phyloP scores from a whole-genome alignment of 305 asterid species.

The Caryopteris hybrid region DNA sequence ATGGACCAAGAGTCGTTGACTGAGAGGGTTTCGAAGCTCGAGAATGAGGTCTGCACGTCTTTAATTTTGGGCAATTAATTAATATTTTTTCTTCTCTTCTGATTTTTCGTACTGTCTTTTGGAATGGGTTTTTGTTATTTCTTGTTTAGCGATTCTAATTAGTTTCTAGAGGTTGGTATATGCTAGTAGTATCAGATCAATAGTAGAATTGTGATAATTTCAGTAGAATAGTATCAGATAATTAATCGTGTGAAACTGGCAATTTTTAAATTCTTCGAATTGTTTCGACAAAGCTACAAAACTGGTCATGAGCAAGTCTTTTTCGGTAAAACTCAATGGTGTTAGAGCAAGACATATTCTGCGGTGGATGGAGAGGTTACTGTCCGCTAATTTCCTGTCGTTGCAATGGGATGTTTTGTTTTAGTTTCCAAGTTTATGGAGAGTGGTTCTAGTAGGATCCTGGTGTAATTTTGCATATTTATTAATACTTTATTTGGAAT shows the following conservation, averaged over 20 bases:
- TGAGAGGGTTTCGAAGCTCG: constrained; percentile 55
- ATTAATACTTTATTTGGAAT: not conserved
- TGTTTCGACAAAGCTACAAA: constrained; percentile 1
- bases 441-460: constrained; percentile 1
- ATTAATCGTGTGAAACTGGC: not conserved
- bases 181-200: not conserved
- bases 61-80: constrained; percentile 10
- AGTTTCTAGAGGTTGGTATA: not conserved
- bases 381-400: not conserved
- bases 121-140: constrained; percentile 7
- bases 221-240: not conserved
- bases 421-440: constrained; percentile 6
- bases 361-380: not conserved
- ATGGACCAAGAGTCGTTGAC: constrained; percentile 52
- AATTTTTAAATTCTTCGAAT: not conserved
- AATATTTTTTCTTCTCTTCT: not conserved
- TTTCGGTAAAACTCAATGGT: not conserved
- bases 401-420: not conserved
- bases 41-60: constrained; percentile 64
- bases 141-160: constrained; percentile 14
- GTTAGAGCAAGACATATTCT: not conserved
- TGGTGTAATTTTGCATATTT: not conserved
- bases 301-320: not conserved
- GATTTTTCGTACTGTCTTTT: not conserved
- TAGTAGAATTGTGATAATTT: constrained; percentile 3